Conservation (phyloP, 805 yeast species). For the Cyberlindnera maritima region DNA sequence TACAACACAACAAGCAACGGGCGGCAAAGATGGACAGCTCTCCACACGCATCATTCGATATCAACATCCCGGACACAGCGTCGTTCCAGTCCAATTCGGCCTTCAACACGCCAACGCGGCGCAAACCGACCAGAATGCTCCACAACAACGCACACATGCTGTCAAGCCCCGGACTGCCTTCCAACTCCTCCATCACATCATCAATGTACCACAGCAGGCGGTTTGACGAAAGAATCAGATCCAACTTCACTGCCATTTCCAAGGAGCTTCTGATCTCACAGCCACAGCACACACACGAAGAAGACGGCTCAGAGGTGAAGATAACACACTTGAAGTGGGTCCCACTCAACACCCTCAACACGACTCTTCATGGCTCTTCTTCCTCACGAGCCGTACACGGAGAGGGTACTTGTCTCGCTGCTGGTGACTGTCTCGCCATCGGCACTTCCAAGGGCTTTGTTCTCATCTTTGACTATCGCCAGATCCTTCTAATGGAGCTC, state of each 20-base stretch:
- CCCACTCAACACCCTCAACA: constrained; percentile 39
- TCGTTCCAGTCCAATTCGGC: constrained; percentile 15
- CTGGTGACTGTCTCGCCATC: constrained; percentile 49
- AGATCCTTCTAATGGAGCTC: constrained; percentile 47
- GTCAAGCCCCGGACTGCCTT: constrained; percentile 15
- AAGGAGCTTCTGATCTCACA: neutral
- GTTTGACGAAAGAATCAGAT: constrained; percentile 24
- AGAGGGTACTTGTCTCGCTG: constrained; percentile 43
- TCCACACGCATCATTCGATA: constrained; percentile 3
- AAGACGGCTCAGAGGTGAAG: constrained; percentile 5
- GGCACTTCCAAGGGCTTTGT: constrained; percentile 73
- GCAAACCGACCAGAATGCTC: neutral
- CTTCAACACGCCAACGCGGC: constrained; percentile 12
- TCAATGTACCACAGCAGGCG: constrained; percentile 9
- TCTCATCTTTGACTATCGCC: constrained; percentile 67
- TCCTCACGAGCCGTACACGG: constrained; percentile 43
- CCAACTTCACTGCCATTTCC: constrained; percentile 16
- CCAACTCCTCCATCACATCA: constrained; percentile 16
- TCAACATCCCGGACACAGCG: constrained; percentile 12
- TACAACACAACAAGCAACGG: neutral
- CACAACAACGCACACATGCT: neutral
- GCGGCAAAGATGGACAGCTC: constrained; percentile 6
- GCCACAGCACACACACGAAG: neutral
- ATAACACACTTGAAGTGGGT: constrained; percentile 33
- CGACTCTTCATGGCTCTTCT: constrained; percentile 32